These are phyloP conservation scores for Lizanozyma gosingica DNA, from an alignment of 1,139 yeast genomes.

Conservation along the genomic window DNA sequence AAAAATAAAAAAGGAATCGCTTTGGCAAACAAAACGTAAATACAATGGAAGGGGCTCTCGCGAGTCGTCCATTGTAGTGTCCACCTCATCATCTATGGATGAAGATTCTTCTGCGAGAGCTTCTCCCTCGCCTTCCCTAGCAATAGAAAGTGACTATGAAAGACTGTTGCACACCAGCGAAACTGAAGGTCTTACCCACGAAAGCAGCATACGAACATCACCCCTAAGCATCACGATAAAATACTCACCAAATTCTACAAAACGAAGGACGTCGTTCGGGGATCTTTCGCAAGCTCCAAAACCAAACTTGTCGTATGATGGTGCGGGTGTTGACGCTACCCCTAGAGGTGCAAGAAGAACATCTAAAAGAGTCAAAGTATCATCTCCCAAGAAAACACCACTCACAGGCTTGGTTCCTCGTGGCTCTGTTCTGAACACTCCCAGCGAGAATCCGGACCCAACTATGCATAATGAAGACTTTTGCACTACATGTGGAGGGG, in stretches of 20 bases:
- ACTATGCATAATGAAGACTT: slow-evolving; percentile 68
- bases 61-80: slow-evolving; percentile 1
- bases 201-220: slow-evolving; percentile 4
- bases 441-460: slow-evolving; percentile 14
- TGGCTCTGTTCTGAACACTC: slow-evolving; percentile 5
- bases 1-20: slow-evolving; percentile 42
- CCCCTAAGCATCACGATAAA: slow-evolving; percentile 1
- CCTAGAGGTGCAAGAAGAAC: slow-evolving; percentile 3
- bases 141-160: slow-evolving; percentile 1
- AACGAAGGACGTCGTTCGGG: neutral
- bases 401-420: slow-evolving; percentile 22
- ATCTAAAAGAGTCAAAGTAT: slow-evolving; percentile 29
- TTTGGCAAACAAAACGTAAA: slow-evolving; percentile 29
- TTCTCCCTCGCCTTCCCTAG: slow-evolving; percentile 1
- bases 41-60: slow-evolving; percentile 4
- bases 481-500: slow-evolving; percentile 80
- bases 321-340: neutral
- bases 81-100: slow-evolving; percentile 1
- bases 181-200: slow-evolving; percentile 4
- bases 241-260: neutral
- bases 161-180: neutral
- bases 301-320: neutral
- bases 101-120: slow-evolving; percentile 2
- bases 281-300: neutral
- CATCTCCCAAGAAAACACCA: slow-evolving; percentile 31